Conservation (phyloP, 441 rosid species). For the Erodium trifolium region DNA sequence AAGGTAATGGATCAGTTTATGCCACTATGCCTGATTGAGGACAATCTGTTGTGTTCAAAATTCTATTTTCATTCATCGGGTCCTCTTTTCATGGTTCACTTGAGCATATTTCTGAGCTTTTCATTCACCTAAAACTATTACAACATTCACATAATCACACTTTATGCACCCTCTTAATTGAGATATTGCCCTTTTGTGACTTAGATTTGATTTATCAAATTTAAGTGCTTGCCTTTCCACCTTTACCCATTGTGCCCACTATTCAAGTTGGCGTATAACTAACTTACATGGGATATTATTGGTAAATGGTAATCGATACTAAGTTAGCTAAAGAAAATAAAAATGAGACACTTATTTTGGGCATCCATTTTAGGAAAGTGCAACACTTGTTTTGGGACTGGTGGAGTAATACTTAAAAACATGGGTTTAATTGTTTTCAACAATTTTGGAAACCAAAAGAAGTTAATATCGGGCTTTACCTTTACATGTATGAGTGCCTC, state of each 20-base stretch:
- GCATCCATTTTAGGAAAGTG: background rate
- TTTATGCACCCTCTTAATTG: no score
- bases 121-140: background rate
- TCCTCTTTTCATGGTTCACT: background rate
- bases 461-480: background rate
- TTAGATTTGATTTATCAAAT: no score
- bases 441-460: background rate
- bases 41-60: background rate
- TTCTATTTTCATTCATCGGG: background rate
- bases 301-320: background rate
- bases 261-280: no score
- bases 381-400: background rate
- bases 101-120: background rate
- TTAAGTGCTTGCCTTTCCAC: no score
- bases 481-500: background rate
- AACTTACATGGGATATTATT: no score
- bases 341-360: background rate
- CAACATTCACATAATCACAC: no score
- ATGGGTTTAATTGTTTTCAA: background rate
- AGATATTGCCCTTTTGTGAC: no score
- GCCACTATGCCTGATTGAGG: background rate
- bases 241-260: no score
- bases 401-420: background rate
- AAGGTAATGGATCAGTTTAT: conserved; percentile 36
- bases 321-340: background rate